phyloP scores from a whole-genome alignment of 2,329 filamentous ascomycete genomes.

The Dactylellina parvicollis region DNA sequence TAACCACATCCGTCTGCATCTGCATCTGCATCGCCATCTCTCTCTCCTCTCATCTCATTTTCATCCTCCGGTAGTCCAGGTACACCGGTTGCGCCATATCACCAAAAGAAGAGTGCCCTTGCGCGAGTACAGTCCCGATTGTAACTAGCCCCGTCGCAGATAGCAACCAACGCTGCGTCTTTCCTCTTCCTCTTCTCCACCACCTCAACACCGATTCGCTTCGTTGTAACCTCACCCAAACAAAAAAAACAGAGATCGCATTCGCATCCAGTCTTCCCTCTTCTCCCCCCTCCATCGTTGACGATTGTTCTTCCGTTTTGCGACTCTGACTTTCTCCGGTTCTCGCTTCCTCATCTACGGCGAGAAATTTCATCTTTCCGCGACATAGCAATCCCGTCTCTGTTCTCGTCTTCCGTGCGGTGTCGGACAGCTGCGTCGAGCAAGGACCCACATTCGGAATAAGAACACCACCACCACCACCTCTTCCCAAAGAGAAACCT shows the following conservation, averaged over 20 bases:
- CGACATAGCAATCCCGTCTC: no score
- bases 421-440: slow-evolving; percentile 2
- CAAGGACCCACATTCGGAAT: neutral
- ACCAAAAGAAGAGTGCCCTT: neutral
- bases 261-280: slow-evolving; percentile 19
- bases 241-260: neutral
- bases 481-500: slow-evolving; percentile 6
- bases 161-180: neutral
- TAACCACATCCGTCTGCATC: slow-evolving; percentile 8
- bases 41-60: neutral
- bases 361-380: no score
- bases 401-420: neutral
- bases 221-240: slow-evolving; percentile 11
- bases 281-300: slow-evolving; percentile 1
- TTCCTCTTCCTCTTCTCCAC: neutral
- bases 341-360: no score
- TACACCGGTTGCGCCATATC: neutral
- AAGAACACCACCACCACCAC: neutral
- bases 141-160: neutral
- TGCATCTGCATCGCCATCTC: slow-evolving; percentile 3
- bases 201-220: slow-evolving; percentile 14
- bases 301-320: slow-evolving; percentile 5
- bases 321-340: neutral
- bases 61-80: neutral
- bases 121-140: neutral